phyloP scores from a whole-genome alignment of 106 monocot genomes.

The Dioscorea zingiberensis region DNA sequence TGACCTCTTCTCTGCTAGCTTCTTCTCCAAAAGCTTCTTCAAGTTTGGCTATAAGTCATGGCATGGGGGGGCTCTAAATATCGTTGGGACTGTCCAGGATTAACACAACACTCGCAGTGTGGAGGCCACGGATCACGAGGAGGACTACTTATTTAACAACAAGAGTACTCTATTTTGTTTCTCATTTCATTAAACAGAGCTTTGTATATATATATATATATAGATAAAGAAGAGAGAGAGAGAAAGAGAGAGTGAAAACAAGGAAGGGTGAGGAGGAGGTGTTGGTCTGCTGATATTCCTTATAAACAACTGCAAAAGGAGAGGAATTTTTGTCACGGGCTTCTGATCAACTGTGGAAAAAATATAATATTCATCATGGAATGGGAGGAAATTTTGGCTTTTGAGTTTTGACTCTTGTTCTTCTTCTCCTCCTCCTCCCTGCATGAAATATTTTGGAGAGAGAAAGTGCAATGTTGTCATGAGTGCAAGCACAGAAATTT shows the following conservation, averaged over 20 bases:
- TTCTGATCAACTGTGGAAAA: not conserved
- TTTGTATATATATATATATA: too few relatives aligned
- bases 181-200: too few relatives aligned
- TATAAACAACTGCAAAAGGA: not conserved
- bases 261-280: slow-evolving; percentile 1
- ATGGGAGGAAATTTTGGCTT: not conserved
- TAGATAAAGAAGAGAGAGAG: not conserved
- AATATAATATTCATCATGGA: not conserved
- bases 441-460: not conserved
- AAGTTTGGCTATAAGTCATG: too few relatives aligned
- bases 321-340: not conserved
- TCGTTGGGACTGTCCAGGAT: slow-evolving; percentile 22
- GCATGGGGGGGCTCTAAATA: not conserved
- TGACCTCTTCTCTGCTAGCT: not conserved
- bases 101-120: slow-evolving; percentile 22
- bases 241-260: slow-evolving; percentile 2
- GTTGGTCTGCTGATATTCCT: not conserved
- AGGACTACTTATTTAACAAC: not conserved
- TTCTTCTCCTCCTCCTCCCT: not conserved
- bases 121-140: slow-evolving; percentile 1
- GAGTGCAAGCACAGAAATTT: not conserved
- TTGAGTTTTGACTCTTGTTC: not conserved
- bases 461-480: not conserved
- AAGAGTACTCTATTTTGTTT: too few relatives aligned
- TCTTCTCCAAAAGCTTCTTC: not conserved